Base-by-base conservation (phyloP, 306 rosid genomes). In the Urtica urens region DNA sequence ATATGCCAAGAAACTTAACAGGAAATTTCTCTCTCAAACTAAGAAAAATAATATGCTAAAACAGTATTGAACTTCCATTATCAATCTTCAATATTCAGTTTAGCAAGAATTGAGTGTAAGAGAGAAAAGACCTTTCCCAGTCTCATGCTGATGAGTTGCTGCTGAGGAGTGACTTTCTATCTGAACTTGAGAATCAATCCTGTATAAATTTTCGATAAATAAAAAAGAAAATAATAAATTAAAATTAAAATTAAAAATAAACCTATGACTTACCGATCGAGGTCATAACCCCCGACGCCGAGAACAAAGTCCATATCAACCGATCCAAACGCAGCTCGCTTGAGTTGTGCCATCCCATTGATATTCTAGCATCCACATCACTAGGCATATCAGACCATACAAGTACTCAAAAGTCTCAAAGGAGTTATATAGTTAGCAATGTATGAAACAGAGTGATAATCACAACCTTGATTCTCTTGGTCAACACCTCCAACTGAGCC, bases 221-320 rank as follows among this genome's bases (percentile, higher is more conserved):
- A 17, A 28, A 24, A 4, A 10, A 1, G 23, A 15, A 9, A 71
- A 41, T 9, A 16, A 18, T 27, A 39, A 19, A 38, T 4, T 46
- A 47, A 38, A 49, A 30, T 25, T 42, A 46, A 47, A 39, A 46
- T 25, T 33, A 7, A 51, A 59, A 16, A 18, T 29, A 55, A 20
- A 43, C 51, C 38, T 72, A 59, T 62, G n/a, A 38, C 55, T 33
- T 46, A 75, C 85, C 96, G 80, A 48, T 78, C 81, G 25, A 87
- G 83, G 73, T 87, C 96, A 78, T 87, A 83, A 65, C 96, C 96
- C 37, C 94, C 96, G 54, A 87, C 83, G 34, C 94, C 96, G 35
- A 87, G 65, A 73, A 83, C 93, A 55, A 83, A 87, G 82, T 80
- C 94, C 49, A 87, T 53, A 65, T 87, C 94, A 26, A 83, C 94